Conservation (phyloP, 169 alveolate genomes). For the Eimeria necatrix region DNA sequence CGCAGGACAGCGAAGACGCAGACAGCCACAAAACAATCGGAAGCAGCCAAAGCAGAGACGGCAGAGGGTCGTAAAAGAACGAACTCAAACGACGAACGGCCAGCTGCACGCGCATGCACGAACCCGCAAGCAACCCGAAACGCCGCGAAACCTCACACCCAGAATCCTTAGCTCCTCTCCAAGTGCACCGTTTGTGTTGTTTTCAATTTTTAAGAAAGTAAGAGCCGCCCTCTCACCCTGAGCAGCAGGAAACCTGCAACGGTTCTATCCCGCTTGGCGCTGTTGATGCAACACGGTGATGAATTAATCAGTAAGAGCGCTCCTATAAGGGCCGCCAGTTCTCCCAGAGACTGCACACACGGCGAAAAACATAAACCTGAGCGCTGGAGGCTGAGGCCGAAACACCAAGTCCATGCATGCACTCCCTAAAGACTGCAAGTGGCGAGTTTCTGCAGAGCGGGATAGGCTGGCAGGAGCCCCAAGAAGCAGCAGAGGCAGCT, state of each 20-base stretch:
- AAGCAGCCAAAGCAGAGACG: not conserved
- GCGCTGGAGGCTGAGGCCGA: too few species aligned
- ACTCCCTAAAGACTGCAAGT: too few species aligned
- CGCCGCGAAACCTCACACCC: not conserved
- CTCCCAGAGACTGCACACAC: slow-evolving; percentile 11
- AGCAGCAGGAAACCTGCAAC: not conserved
- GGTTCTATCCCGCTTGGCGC: not conserved
- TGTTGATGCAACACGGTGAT: not conserved
- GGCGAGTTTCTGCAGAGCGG: too few species aligned
- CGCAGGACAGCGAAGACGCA: too few species aligned
- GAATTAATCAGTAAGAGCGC: not conserved
- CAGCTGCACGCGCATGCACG: not conserved
- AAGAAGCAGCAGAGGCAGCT: too few species aligned
- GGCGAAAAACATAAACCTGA: too few species aligned
- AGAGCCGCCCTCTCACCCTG: not conserved
- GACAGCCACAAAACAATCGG: not conserved
- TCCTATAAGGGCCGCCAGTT: not conserved
- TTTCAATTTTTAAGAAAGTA: too few species aligned
- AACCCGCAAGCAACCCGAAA: not conserved
- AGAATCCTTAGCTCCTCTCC: not conserved
- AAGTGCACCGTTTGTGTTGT: too few species aligned
- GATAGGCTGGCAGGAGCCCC: too few species aligned
- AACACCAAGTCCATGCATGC: too few species aligned
- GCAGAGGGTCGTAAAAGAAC: not conserved
- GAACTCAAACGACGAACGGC: not conserved